phyloP scores from a whole-genome alignment of 306 rosid species.

The Cucumis melo region DNA sequence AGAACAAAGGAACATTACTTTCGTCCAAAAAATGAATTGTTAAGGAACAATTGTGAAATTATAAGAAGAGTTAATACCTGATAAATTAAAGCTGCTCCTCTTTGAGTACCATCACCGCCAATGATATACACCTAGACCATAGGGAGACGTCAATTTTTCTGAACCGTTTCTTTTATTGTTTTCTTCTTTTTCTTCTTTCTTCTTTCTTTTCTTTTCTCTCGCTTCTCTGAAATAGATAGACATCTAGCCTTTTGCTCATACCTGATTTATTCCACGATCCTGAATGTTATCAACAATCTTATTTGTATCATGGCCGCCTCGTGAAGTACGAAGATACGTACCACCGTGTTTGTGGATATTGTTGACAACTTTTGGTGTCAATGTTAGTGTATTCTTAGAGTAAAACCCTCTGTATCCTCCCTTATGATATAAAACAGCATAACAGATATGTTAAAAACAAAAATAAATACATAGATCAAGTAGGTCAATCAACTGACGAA shows the following conservation, averaged over 20 bases:
- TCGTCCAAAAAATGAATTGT: conserved; percentile 10
- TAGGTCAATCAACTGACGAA: not conserved
- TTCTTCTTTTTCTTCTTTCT: not conserved
- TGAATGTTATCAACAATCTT: conserved; percentile 92
- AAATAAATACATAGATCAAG: not conserved
- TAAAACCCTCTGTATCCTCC: conserved; percentile 88
- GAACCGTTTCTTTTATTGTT: not conserved
- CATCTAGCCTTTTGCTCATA: conserved; percentile 6
- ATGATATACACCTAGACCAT: conserved; percentile 65
- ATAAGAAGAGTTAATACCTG: conserved; percentile 38
- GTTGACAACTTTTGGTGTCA: conserved; percentile 72
- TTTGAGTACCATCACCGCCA: conserved; percentile 97
- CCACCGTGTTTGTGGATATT: conserved; percentile 90
- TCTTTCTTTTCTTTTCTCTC: not conserved
- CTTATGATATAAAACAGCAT: conserved; percentile 31
- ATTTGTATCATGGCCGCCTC: conserved; percentile 91
- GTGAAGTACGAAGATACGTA: conserved; percentile 80
- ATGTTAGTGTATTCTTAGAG: conserved; percentile 60
- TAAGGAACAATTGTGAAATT: conserved; percentile 10
- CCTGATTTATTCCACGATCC: conserved; percentile 94
- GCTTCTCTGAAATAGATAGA: not conserved
- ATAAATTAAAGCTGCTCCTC: conserved; percentile 68
- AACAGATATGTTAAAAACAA: not conserved
- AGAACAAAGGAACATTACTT: conserved; percentile 20
- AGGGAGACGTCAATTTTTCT: conserved; percentile 10